Percentiles rank a stretch among this genome's conserved stretches.
phyloP scores from a whole-genome alignment of 805 yeast species.

The Lachancea nothofagi region DNA sequence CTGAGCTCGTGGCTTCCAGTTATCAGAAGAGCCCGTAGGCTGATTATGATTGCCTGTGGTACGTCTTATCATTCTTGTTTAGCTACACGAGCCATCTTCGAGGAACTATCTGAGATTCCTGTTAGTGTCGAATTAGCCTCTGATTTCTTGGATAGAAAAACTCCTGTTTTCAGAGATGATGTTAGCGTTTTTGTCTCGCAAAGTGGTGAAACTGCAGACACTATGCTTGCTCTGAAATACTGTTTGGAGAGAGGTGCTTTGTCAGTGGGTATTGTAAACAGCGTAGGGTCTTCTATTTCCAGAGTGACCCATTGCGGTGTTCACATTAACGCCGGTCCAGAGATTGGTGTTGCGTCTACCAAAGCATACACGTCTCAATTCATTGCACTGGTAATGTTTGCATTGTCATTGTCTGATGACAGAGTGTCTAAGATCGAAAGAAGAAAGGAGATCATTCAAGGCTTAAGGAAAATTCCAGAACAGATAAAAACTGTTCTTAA shows the following conservation, averaged over 20 bases:
- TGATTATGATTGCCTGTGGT: slow-evolving; percentile 99
- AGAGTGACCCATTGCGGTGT: slow-evolving; percentile 99
- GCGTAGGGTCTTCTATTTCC: slow-evolving; percentile 95
- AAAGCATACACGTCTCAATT: slow-evolving; percentile 98
- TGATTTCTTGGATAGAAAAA: slow-evolving; percentile 87
- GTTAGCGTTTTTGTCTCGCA: slow-evolving; percentile 96
- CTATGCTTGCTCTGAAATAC: slow-evolving; percentile 89
- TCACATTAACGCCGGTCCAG: slow-evolving; percentile 99
- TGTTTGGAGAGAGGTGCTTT: slow-evolving; percentile 96
- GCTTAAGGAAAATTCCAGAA: slow-evolving; percentile 74
- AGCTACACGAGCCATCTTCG: slow-evolving; percentile 94
- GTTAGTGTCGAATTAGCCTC: slow-evolving; percentile 90
- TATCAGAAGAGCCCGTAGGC: slow-evolving; percentile 88
- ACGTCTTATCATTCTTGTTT: slow-evolving; percentile 97
- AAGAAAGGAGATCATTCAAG: slow-evolving; percentile 80
- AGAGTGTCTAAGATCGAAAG: slow-evolving; percentile 70
- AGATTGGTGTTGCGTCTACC: slow-evolving; percentile 98
- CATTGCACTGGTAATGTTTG: slow-evolving; percentile 95
- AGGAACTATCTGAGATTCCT: slow-evolving; percentile 93
- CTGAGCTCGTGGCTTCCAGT: slow-evolving; percentile 77
- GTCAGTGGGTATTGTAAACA: slow-evolving; percentile 94
- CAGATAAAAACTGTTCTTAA: slow-evolving; percentile 75
- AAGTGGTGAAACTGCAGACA: slow-evolving; percentile 98
- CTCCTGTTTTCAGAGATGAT: slow-evolving; percentile 98
- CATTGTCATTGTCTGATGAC: slow-evolving; percentile 90